These are phyloP conservation scores for Hydnum rufescens DNA, from an alignment of 768 basidiomycete species.

Conservation along the genomic window DNA sequence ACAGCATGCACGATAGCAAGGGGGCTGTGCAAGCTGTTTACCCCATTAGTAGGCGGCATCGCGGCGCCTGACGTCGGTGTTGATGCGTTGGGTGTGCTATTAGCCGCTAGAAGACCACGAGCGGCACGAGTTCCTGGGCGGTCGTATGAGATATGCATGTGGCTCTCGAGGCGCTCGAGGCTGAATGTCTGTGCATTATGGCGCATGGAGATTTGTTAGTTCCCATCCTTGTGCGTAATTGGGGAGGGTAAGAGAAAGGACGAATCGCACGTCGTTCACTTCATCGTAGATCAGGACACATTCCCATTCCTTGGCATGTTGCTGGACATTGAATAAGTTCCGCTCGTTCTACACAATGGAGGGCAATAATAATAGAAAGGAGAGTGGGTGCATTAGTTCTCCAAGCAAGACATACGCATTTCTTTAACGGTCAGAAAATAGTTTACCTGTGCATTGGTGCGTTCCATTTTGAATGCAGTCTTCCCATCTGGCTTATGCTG, in stretches of 20 bases:
- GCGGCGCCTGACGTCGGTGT: not conserved
- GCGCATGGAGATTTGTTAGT: not conserved
- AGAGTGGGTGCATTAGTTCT: not conserved
- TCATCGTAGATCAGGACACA: constrained; percentile 70
- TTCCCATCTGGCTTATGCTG: constrained; percentile 29
- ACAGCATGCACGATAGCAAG: too few species aligned
- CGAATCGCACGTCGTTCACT: constrained; percentile 34
- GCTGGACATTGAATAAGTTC: constrained; percentile 34
- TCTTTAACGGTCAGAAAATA: too few species aligned
- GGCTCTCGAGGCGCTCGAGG: constrained; percentile 56
- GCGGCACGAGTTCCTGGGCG: not conserved
- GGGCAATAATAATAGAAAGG: not conserved
- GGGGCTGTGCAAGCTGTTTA: not conserved
- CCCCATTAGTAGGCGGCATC: not conserved
- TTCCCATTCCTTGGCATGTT: constrained; percentile 43
- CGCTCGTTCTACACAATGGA: constrained; percentile 28
- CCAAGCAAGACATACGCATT: not conserved
- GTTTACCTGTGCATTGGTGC: constrained; percentile 42
- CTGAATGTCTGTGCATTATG: constrained; percentile 36
- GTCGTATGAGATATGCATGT: constrained; percentile 33
- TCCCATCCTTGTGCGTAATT: too few species aligned
- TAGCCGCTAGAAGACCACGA: not conserved
- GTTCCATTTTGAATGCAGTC: constrained; percentile 37
- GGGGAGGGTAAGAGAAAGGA: too few species aligned
- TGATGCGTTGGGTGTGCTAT: too few species aligned